A percentile compares a stretch with the other conserved stretches of the same genome.
These are phyloP conservation scores for Neostapfia colusana DNA, from an alignment of 176 grass and related monocot species.

Conservation along the genomic window DNA sequence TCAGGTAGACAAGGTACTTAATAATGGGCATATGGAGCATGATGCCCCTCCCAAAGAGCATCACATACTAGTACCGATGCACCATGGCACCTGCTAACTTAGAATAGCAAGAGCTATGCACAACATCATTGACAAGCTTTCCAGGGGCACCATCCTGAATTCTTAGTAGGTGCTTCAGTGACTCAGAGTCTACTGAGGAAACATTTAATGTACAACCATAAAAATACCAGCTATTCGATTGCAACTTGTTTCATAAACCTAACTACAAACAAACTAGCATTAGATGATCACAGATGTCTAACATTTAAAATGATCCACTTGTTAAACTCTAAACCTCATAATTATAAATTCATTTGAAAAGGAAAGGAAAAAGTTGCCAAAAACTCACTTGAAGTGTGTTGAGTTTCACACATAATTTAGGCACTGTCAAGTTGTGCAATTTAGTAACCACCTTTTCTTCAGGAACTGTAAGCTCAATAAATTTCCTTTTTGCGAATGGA, in stretches of 20 bases:
- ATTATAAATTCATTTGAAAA: background rate
- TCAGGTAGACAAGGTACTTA: background rate
- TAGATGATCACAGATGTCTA: background rate
- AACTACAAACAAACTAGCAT: background rate
- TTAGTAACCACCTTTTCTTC: constrained; percentile 59
- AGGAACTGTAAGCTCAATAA: constrained; percentile 37
- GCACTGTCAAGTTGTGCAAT: constrained; percentile 56
- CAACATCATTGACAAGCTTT: background rate
- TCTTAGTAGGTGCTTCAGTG: background rate
- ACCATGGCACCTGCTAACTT: background rate
- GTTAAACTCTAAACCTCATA: background rate
- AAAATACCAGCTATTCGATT: constrained; percentile 12
- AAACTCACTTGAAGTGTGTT: constrained; percentile 81
- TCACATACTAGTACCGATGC: background rate
- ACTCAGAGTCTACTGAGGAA: background rate
- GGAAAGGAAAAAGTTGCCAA: constrained; percentile 19
- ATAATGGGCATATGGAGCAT: no score
- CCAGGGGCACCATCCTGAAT: background rate
- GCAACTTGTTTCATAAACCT: constrained; percentile 13
- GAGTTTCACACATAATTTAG: constrained; percentile 87
- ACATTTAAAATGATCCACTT: background rate
- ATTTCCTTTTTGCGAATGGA: constrained; percentile 78
- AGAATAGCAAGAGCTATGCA: constrained; percentile 16
- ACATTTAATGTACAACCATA: background rate
- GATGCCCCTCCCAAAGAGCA: background rate